These are phyloP conservation scores for Tetrapisispora taiwanensis DNA, from an alignment of 805 yeast genomes.

Conservation along the genomic window DNA sequence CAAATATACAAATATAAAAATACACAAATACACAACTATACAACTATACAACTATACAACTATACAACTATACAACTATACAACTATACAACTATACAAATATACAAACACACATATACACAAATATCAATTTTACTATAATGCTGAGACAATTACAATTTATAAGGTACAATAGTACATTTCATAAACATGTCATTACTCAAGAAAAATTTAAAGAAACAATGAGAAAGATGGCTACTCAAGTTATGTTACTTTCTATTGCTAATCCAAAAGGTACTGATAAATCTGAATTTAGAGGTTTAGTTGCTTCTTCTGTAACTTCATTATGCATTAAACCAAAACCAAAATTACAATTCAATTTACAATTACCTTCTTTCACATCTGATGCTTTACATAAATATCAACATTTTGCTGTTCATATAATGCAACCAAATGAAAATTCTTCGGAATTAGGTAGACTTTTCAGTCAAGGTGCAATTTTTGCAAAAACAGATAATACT, in stretches of 20 bases:
- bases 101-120: too few relatives aligned
- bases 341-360: conserved; percentile 75
- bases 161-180: background rate
- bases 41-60: too few relatives aligned
- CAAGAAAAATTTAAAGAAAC: conserved; percentile 6
- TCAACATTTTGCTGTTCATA: conserved; percentile 59
- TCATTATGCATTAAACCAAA: conserved; percentile 70
- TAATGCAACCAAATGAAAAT: conserved; percentile 49
- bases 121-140: too few relatives aligned
- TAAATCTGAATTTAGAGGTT: conserved; percentile 35
- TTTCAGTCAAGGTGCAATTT: conserved; percentile 49
- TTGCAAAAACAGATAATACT: conserved; percentile 18
- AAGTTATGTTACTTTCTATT: conserved; percentile 49
- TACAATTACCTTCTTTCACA: conserved; percentile 79
- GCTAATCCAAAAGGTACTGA: conserved; percentile 20
- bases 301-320: conserved; percentile 78
- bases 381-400: conserved; percentile 52
- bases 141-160: background rate
- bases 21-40: too few relatives aligned
- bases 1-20: too few relatives aligned
- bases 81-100: too few relatives aligned
- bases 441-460: conserved; percentile 53
- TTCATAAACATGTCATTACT: background rate
- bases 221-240: conserved; percentile 39
- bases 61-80: too few relatives aligned